Conservation (phyloP, 192 early-diverging fungal species). For the Borealophlyctis nickersoniae region DNA sequence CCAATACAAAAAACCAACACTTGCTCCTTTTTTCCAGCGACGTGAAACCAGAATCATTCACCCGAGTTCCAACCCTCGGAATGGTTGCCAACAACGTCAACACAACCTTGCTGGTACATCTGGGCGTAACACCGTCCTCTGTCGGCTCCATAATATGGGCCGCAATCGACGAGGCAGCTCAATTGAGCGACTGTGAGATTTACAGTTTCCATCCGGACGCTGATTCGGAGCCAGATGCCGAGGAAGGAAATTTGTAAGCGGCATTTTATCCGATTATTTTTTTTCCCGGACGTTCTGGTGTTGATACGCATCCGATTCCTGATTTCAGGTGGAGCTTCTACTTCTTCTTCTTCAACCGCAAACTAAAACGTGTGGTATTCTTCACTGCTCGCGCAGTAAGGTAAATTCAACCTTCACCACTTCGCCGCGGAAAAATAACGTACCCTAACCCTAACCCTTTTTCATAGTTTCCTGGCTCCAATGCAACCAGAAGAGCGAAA, state of each 20-base stretch:
- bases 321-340: slow-evolving; percentile 85
- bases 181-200: slow-evolving; percentile 81
- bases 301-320: neutral
- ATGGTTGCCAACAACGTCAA: slow-evolving; percentile 82
- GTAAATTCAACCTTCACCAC: too few species aligned
- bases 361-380: slow-evolving; percentile 87
- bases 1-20: slow-evolving; percentile 13
- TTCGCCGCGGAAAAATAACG: slow-evolving; percentile 1
- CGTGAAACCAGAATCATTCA: slow-evolving; percentile 73
- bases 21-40: slow-evolving; percentile 48
- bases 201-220: slow-evolving; percentile 87
- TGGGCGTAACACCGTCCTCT: slow-evolving; percentile 66
- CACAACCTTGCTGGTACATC: slow-evolving; percentile 73
- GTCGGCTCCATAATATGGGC: slow-evolving; percentile 77
- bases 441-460: too few species aligned
- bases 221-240: slow-evolving; percentile 86
- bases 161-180: slow-evolving; percentile 76
- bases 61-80: slow-evolving; percentile 67
- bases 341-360: slow-evolving; percentile 95
- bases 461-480: slow-evolving; percentile 56
- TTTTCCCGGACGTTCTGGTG: neutral
- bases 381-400: slow-evolving; percentile 87
- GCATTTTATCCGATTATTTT: neutral
- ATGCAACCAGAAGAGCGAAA: slow-evolving; percentile 53
- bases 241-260: slow-evolving; percentile 79